Percentiles rank a stretch among this genome's conserved stretches.
These are phyloP conservation scores for Strigomonas culicis DNA, from an alignment of 208 protist genomes.

Conservation along the genomic window DNA sequence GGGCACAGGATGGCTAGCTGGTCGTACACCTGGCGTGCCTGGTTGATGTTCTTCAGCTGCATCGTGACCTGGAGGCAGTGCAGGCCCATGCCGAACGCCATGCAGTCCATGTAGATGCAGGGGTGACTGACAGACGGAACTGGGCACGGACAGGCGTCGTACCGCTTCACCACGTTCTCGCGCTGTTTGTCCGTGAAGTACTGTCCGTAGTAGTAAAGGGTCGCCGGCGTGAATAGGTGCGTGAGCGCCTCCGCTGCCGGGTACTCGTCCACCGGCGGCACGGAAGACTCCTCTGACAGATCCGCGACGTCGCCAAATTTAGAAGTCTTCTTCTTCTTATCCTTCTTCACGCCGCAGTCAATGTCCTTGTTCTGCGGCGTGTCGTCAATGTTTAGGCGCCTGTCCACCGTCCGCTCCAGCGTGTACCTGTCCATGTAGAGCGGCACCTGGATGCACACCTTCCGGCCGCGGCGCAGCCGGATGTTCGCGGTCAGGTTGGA, in stretches of 20 bases:
- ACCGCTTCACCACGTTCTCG: slow-evolving; percentile 70
- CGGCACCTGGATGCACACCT: slow-evolving; percentile 97
- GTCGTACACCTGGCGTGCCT: slow-evolving; percentile 97
- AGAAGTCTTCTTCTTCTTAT: slow-evolving; percentile 47
- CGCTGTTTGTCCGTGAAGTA: slow-evolving; percentile 74
- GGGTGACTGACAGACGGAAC: slow-evolving; percentile 83
- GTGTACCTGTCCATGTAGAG: slow-evolving; percentile 94
- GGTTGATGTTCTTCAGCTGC: slow-evolving; percentile 88
- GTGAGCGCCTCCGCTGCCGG: slow-evolving; percentile 48
- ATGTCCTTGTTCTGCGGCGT: slow-evolving; percentile 77
- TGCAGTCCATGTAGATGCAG: slow-evolving; percentile 99
- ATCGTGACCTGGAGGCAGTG: slow-evolving; percentile 98
- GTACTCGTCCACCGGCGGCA: slow-evolving; percentile 21
- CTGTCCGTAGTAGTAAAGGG: slow-evolving; percentile 91
- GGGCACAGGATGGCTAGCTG: slow-evolving; percentile 95
- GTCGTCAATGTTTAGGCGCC: slow-evolving; percentile 75
- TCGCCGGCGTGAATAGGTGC: slow-evolving; percentile 80
- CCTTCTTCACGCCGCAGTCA: slow-evolving; percentile 38
- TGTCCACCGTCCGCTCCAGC: slow-evolving; percentile 66
- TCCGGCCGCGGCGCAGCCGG: slow-evolving; percentile 90
- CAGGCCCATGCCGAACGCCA: slow-evolving; percentile 99
- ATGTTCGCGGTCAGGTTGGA: slow-evolving; percentile 96
- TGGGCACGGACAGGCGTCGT: slow-evolving; percentile 78
- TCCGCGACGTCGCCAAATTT: slow-evolving; percentile 29
- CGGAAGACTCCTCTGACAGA: background rate